Conservation (phyloP, 2,329 filamentous ascomycete species). For the Paraconiothyrium sp. region DNA sequence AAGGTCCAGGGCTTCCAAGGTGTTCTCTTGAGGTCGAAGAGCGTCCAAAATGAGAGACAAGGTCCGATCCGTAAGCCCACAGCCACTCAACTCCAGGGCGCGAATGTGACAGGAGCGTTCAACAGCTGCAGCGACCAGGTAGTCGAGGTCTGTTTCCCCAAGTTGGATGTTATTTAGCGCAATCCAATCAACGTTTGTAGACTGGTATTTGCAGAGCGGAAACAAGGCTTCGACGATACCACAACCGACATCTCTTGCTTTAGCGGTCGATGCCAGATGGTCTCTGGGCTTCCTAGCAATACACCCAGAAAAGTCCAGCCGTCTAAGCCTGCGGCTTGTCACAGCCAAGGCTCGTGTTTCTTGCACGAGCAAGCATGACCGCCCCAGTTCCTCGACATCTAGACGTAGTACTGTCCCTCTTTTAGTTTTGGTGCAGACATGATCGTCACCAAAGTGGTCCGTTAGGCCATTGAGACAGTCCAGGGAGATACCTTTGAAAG, state of each 20-base stretch:
- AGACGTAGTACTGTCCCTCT: constrained; percentile 65
- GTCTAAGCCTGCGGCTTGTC: constrained; percentile 70
- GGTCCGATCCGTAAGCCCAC: constrained; percentile 66
- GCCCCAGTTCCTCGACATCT: constrained; percentile 62
- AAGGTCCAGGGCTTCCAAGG: constrained; percentile 72
- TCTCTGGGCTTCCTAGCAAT: constrained; percentile 64
- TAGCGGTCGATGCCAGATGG: constrained; percentile 52
- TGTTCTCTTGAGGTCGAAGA: constrained; percentile 70
- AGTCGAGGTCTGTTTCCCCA: constrained; percentile 75
- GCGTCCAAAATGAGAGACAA: constrained; percentile 71
- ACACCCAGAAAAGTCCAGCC: constrained; percentile 72
- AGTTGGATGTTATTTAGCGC: constrained; percentile 73
- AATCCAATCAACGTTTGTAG: constrained; percentile 77
- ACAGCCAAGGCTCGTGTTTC: constrained; percentile 73
- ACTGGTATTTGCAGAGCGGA: constrained; percentile 71
- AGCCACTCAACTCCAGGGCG: constrained; percentile 73
- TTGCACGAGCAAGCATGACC: constrained; percentile 70
- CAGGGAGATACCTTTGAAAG: constrained; percentile 71
- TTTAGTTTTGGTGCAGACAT: constrained; percentile 68
- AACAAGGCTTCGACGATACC: constrained; percentile 76
- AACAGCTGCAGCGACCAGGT: constrained; percentile 72
- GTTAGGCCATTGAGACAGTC: constrained; percentile 70
- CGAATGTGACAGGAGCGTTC: constrained; percentile 71
- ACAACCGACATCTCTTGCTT: constrained; percentile 69
- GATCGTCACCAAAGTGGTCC: constrained; percentile 69